A percentile compares a stretch with the other conserved stretches of the same genome.
These are phyloP conservation scores for Tephrocybe sp. DNA, from an alignment of 768 basidiomycete species.

Conservation along the genomic window DNA sequence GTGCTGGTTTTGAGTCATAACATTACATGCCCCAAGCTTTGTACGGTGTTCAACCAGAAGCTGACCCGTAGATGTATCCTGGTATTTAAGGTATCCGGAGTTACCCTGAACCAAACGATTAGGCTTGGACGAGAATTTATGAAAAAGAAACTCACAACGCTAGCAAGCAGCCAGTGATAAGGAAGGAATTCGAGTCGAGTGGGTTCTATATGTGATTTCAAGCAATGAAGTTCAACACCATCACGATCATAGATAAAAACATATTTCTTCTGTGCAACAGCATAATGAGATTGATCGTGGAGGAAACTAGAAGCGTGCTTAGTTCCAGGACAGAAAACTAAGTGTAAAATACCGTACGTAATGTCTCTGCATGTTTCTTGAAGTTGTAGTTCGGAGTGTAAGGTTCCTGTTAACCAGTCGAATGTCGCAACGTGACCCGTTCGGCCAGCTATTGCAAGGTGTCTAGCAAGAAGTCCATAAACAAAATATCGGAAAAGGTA, in stretches of 20 bases:
- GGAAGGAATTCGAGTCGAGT: conserved; percentile 89
- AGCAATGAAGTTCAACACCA: conserved; percentile 87
- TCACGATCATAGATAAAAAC: conserved; percentile 94
- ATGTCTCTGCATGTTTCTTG: conserved; percentile 91
- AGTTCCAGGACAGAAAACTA: background rate
- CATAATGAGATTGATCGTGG: conserved; percentile 90
- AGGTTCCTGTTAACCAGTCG: conserved; percentile 85
- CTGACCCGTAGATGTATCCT: conserved; percentile 92
- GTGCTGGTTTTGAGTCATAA: conserved; percentile 90
- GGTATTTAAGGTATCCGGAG: conserved; percentile 90
- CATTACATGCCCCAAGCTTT: conserved; percentile 78
- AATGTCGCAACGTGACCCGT: conserved; percentile 90
- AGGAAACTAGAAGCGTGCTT: conserved; percentile 57
- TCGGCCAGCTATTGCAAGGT: conserved; percentile 81
- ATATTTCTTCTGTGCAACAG: conserved; percentile 95
- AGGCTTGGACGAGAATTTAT: background rate
- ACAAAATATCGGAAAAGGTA: background rate
- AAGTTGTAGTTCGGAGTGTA: conserved; percentile 86
- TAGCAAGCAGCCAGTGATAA: conserved; percentile 92
- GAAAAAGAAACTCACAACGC: conserved; percentile 55
- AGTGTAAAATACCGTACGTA: conserved; percentile 53
- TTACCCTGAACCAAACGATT: conserved; percentile 54
- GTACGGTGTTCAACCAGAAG: conserved; percentile 87
- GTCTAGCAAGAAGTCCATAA: conserved; percentile 38
- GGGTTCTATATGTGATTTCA: conserved; percentile 84